A percentile compares a stretch with the other conserved stretches of the same genome.
Evolutionary conservation across 176 grass and related monocot genomes (phyloP).

Genomic region (Leersia perrieri): DNA sequence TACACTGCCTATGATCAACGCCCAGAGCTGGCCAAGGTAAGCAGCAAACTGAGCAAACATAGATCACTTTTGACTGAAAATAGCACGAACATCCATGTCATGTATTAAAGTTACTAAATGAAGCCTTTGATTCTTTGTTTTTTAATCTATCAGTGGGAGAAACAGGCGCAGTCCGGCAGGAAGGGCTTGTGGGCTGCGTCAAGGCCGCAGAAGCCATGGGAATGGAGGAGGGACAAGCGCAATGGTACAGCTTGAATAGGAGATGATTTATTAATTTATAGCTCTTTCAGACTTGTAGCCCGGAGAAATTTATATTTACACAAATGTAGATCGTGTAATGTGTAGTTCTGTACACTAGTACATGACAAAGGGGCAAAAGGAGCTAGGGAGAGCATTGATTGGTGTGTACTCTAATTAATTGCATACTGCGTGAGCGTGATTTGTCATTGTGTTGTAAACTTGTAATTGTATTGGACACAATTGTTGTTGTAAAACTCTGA

Average conservation of each 20-base stretch:
- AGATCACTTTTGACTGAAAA: background rate
- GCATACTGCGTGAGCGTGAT: background rate
- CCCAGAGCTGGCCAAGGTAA: slow-evolving; percentile 74
- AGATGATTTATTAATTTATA: slow-evolving; percentile 11
- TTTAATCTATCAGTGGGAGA: slow-evolving; percentile 65
- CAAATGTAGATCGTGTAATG: background rate
- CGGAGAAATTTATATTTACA: background rate
- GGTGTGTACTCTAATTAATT: background rate
- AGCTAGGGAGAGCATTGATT: too few species aligned
- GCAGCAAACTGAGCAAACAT: background rate
- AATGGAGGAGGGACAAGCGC: slow-evolving; percentile 75
- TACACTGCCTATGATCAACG: slow-evolving; percentile 83
- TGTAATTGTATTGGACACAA: background rate
- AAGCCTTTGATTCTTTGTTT: background rate
- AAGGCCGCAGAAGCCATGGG: slow-evolving; percentile 90
- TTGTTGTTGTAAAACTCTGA: background rate
- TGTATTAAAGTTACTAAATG: background rate
- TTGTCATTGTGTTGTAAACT: background rate
- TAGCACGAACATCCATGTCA: background rate
- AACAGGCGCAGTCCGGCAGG: slow-evolving; percentile 55
- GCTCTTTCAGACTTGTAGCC: background rate
- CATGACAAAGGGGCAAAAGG: background rate
- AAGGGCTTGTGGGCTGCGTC: slow-evolving; percentile 78
- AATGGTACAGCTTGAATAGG: slow-evolving; percentile 45
- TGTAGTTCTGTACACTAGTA: background rate